phyloP scores from a whole-genome alignment of 1,284 basidiomycete species.

The Athelia psychrophila region DNA sequence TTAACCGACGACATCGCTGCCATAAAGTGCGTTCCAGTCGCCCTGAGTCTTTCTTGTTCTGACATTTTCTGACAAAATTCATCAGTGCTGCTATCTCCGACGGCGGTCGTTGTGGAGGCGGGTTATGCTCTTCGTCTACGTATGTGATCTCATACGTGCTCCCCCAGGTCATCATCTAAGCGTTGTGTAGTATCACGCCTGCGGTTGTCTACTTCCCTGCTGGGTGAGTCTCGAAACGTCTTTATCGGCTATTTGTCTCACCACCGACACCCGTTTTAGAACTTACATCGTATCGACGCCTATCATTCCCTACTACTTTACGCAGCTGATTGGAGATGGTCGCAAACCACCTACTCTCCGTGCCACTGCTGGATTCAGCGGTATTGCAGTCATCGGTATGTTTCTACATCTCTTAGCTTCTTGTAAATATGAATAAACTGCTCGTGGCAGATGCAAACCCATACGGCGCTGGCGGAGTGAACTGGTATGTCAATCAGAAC shows the following conservation, averaged over 20 bases:
- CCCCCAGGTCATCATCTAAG: background rate
- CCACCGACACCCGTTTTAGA: background rate
- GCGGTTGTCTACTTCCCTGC: slow-evolving; percentile 33
- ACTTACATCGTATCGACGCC: slow-evolving; percentile 42
- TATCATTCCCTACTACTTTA: slow-evolving; percentile 43
- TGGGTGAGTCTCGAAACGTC: background rate
- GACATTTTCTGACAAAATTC: background rate
- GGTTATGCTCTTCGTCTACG: slow-evolving; percentile 32
- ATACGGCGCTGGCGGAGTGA: slow-evolving; percentile 30
- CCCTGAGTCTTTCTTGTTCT: too few relatives aligned
- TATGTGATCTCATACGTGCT: slow-evolving; percentile 13
- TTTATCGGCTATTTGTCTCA: background rate
- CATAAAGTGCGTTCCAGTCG: slow-evolving; percentile 34
- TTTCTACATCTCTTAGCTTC: background rate
- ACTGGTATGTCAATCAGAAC: slow-evolving; percentile 28
- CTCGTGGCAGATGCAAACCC: slow-evolving; percentile 31
- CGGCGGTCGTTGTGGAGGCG: slow-evolving; percentile 37
- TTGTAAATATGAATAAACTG: background rate
- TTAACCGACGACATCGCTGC: slow-evolving; percentile 47
- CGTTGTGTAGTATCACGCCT: slow-evolving; percentile 32
- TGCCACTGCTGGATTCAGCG: slow-evolving; percentile 37
- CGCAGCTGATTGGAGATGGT: slow-evolving; percentile 41
- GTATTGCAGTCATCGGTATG: slow-evolving; percentile 44
- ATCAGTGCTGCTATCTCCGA: slow-evolving; percentile 35
- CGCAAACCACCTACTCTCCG: slow-evolving; percentile 37